phyloP scores from a whole-genome alignment of 768 basidiomycete species.

The Pleurotus cornucopiae region DNA sequence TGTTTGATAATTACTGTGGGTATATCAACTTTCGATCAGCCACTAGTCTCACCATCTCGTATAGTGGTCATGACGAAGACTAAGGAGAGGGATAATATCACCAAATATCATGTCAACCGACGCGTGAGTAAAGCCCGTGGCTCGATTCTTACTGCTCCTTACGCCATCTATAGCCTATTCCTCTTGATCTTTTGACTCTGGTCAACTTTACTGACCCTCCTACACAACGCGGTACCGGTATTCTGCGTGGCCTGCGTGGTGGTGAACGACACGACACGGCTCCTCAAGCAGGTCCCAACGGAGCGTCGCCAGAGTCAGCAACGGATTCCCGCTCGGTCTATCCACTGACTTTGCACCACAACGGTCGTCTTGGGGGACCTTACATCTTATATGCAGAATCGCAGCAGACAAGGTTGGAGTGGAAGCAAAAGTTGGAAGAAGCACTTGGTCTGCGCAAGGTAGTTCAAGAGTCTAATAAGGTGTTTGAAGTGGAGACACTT shows the following conservation, averaged over 20 bases:
- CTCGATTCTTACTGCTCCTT: slow-evolving; percentile 7
- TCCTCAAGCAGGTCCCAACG: slow-evolving; percentile 11
- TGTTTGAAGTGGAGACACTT: slow-evolving; percentile 88
- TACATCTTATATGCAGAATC: slow-evolving; percentile 88
- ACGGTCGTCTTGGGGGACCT: slow-evolving; percentile 81
- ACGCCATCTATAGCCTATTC: slow-evolving; percentile 65
- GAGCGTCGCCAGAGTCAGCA: slow-evolving; percentile 30
- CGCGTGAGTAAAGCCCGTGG: slow-evolving; percentile 44
- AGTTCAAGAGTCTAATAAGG: slow-evolving; percentile 91
- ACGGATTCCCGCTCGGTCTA: slow-evolving; percentile 74
- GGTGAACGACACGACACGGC: slow-evolving; percentile 28
- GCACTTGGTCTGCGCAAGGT: slow-evolving; percentile 80
- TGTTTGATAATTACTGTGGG: slow-evolving; percentile 95
- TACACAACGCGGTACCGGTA: slow-evolving; percentile 67
- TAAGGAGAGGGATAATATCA: slow-evolving; percentile 71
- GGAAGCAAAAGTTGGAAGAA: slow-evolving; percentile 88
- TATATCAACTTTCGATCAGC: slow-evolving; percentile 4
- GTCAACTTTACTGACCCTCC: slow-evolving; percentile 80
- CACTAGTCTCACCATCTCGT: slow-evolving; percentile 12
- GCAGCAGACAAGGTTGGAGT: slow-evolving; percentile 68
- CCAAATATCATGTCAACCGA: slow-evolving; percentile 76
- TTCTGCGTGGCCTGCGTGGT: slow-evolving; percentile 61
- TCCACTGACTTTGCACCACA: slow-evolving; percentile 87
- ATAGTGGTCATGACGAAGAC: slow-evolving; percentile 83
- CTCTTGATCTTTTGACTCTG: slow-evolving; percentile 83